Percentiles rank a stretch among this genome's conserved stretches.
These are phyloP conservation scores for Bondarzewia mesenterica DNA, from an alignment of 1,284 basidiomycete species.

Conservation along the genomic window DNA sequence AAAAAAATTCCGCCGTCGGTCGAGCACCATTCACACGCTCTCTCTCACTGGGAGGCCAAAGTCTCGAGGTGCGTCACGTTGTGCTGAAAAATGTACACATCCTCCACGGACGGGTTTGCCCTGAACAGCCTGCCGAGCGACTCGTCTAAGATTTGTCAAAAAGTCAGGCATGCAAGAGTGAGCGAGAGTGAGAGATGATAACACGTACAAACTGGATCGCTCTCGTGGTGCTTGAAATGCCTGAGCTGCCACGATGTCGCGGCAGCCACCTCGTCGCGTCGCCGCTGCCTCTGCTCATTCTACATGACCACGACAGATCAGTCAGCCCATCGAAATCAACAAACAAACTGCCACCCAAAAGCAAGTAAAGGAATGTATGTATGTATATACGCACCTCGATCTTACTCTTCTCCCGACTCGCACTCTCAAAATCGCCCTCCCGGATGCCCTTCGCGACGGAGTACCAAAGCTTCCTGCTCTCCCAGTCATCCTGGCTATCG, in stretches of 20 bases:
- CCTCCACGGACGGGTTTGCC: conserved; percentile 53
- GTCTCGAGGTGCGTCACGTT: conserved; percentile 29
- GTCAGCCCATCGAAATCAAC: not conserved
- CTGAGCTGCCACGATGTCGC: conserved; percentile 71
- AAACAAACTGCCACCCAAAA: not conserved
- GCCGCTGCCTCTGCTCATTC: conserved; percentile 88
- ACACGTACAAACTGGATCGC: conserved; percentile 63
- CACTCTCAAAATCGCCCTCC: conserved; percentile 87
- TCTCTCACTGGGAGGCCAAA: too few species aligned
- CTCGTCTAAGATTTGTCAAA: conserved; percentile 62
- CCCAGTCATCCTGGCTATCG: conserved; percentile 72
- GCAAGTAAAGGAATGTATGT: not conserved
- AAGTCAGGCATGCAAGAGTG: not conserved
- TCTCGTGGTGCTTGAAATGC: conserved; percentile 65
- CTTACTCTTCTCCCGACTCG: conserved; percentile 81
- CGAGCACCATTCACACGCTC: too few species aligned
- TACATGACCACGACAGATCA: conserved; percentile 19
- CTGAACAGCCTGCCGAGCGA: conserved; percentile 48
- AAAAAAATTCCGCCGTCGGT: too few species aligned
- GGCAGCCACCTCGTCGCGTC: conserved; percentile 76
- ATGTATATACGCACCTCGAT: conserved; percentile 65
- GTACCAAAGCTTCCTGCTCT: conserved; percentile 84
- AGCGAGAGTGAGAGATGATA: not conserved
- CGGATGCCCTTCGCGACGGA: conserved; percentile 88
- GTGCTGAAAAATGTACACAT: conserved; percentile 54